These are phyloP conservation scores for Aspergillus pseudoviridinutans DNA, from an alignment of 2,329 filamentous ascomycete species.

Conservation along the genomic window DNA sequence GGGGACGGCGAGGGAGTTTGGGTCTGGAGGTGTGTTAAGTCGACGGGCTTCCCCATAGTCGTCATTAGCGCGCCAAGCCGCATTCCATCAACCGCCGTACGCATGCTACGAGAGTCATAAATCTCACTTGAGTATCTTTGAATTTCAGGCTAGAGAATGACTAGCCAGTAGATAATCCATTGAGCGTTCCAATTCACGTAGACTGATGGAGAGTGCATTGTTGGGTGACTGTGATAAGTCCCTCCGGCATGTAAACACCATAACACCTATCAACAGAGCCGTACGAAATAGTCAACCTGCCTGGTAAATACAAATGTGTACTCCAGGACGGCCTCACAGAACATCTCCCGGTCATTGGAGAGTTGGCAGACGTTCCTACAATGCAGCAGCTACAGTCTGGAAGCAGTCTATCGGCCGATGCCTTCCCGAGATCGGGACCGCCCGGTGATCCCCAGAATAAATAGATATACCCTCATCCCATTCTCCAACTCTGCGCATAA, in stretches of 20 bases:
- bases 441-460: conserved; percentile 9
- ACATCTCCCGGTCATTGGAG: not conserved
- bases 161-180: not conserved
- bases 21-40: not conserved
- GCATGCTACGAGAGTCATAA: not conserved
- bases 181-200: not conserved
- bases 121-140: not conserved
- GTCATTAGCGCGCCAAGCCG: not conserved
- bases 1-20: conserved; percentile 1
- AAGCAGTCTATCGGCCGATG: conserved; percentile 1
- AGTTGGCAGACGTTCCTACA: too few relatives aligned
- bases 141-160: not conserved
- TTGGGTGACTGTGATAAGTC: not conserved
- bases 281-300: not conserved
- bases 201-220: not conserved
- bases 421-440: conserved; percentile 17
- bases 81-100: not conserved
- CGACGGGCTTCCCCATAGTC: not conserved
- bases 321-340: not conserved
- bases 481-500: not conserved
- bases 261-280: not conserved
- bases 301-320: not conserved
- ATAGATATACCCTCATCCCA: not conserved
- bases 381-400: not conserved
- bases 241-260: not conserved